These are phyloP conservation scores for Acanthamoeba royreba DNA, from an alignment of 208 protist species.

Conservation along the genomic window DNA sequence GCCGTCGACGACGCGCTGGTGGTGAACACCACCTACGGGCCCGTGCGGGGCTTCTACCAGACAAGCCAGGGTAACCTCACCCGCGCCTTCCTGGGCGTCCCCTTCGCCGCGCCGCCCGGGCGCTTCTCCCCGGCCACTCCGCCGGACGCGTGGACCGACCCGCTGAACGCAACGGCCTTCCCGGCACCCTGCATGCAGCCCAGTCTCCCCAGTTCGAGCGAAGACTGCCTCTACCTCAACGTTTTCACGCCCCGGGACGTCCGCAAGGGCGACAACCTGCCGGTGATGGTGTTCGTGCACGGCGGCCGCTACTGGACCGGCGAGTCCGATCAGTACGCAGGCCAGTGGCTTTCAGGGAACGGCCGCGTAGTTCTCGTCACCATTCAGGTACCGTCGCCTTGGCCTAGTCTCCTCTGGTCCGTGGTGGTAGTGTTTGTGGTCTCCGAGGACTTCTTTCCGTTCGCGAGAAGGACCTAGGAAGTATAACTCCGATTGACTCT, in stretches of 20 bases:
- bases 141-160: background rate
- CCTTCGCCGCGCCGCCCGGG: background rate
- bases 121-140: background rate
- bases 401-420: background rate
- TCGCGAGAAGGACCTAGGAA: background rate
- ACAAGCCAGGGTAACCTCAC: background rate
- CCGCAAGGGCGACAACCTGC: background rate
- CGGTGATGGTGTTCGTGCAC: background rate
- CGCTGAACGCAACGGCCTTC: background rate
- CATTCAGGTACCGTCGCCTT: background rate
- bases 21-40: background rate
- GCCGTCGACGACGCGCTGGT: background rate
- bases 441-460: too few species aligned
- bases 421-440: too few species aligned
- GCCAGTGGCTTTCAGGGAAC: background rate
- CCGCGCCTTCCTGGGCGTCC: background rate
- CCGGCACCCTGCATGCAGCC: background rate
- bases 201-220: background rate
- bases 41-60: background rate
- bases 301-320: background rate
- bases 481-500: background rate
- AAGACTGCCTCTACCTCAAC: slow-evolving; percentile 34
- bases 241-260: background rate
- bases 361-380: background rate
- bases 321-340: background rate